Evolutionary conservation across 1,284 basidiomycete species (phyloP), one percentile per base, ranked within the genome.

Genomic region (Gomphus bonarii): DNA sequence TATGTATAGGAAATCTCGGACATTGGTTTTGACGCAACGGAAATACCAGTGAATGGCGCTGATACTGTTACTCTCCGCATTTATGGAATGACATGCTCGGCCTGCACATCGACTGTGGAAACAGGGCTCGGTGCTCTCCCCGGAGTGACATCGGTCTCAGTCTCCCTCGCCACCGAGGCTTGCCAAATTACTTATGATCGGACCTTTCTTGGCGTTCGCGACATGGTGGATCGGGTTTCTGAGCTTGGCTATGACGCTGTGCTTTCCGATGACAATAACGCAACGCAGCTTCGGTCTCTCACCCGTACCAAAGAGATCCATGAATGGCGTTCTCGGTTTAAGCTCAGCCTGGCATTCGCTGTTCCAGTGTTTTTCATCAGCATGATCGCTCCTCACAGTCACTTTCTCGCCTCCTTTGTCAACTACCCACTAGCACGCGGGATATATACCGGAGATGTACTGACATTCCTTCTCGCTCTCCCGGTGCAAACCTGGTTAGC

Each of bases 401-500:
- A 79, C 14, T 80, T 80, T 59, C 63, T 91, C 30, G 72, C 68
- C 20, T 67, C 70, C 4, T 59, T 89, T 48, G 68, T 84, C 63
- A 67, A 71, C 53, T 68, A 70, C 65, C 74, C 72, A 46, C 61
- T 89, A 44, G 72, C 81, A 63, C 74, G 78, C 63, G 81, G 82
- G 55, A 75, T 98, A 51, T 93, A 91, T 66, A 72, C 97, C 22
- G 88, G 89, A 40, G 92, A 99, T 68, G 58, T 95, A 22, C 69
- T 94, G n/a, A 80, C 85, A 60, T 74, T 95, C 44, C 57, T 78
- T n/a, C 77, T 99, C 57, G 95, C 94, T 6, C 85, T 95, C 1
- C 95, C 95, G 1, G 86, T 93, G 1, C 97, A 99, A 67, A 91
- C 95, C 65, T 97, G 90, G 80, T 76, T 98, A 50, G 97, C 94